Percentiles rank a stretch among this genome's conserved stretches.
Conservation (phyloP, 768 basidiomycete species). For the Boletus sensibilis region DNA sequence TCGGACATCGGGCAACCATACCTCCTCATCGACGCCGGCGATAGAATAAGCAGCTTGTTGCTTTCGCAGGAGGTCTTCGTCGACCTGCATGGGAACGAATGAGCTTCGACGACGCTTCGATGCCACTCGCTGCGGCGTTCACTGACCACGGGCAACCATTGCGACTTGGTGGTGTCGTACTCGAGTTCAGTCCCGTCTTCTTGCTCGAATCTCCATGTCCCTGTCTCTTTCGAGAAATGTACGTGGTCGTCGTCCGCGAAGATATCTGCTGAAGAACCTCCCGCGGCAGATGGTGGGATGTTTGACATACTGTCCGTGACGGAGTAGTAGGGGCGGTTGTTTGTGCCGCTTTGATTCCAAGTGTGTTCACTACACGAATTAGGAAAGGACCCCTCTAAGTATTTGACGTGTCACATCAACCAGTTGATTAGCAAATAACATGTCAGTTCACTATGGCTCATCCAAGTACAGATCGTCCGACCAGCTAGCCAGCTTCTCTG, state of each 20-base stretch:
- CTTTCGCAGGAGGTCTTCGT: conserved; percentile 80
- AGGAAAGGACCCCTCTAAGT: conserved; percentile 7
- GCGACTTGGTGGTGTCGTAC: conserved; percentile 71
- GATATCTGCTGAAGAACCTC: conserved; percentile 52
- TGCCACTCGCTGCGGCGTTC: background rate
- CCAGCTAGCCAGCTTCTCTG: conserved; percentile 22
- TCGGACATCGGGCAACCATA: conserved; percentile 38
- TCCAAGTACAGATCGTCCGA: conserved; percentile 26
- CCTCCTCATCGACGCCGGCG: conserved; percentile 91
- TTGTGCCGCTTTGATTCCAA: conserved; percentile 41
- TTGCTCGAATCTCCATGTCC: conserved; percentile 87
- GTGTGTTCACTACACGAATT: background rate
- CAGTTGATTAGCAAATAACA: background rate
- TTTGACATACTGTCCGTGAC: conserved; percentile 23
- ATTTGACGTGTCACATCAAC: background rate
- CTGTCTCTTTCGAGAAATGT: conserved; percentile 70
- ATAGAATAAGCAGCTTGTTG: conserved; percentile 97
- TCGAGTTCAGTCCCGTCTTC: conserved; percentile 90
- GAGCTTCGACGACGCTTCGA: background rate
- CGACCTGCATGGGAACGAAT: conserved; percentile 51
- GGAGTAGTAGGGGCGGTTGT: conserved; percentile 22
- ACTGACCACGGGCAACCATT: conserved; percentile 85
- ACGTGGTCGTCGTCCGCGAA: conserved; percentile 83
- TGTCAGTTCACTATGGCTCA: background rate
- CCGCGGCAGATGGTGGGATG: conserved; percentile 46